Conservation (phyloP, 768 basidiomycete genomes). For the Phylloporus sp. region DNA sequence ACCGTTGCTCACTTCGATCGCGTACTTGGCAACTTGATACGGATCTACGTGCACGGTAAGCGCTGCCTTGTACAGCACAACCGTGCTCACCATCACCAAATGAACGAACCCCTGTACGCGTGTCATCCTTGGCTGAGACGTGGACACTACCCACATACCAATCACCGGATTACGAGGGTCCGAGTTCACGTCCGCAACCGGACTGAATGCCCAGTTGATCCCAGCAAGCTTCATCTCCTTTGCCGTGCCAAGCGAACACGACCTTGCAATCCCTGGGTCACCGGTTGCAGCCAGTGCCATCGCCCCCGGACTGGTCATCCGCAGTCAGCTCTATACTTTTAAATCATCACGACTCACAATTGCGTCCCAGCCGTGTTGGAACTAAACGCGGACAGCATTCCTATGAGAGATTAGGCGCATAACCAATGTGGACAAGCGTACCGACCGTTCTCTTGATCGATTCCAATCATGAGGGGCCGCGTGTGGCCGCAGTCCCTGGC, state of each 20-base stretch:
- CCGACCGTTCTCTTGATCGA: constrained; percentile 71
- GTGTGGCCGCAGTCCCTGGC: constrained; percentile 55
- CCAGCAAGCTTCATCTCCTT: constrained; percentile 55
- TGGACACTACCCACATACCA: constrained; percentile 35
- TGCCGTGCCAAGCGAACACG: constrained; percentile 47
- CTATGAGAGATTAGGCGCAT: constrained; percentile 29
- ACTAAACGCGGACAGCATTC: constrained; percentile 66
- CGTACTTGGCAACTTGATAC: constrained; percentile 44
- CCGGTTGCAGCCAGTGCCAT: constrained; percentile 63
- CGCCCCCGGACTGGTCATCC: constrained; percentile 53
- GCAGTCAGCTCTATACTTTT: too few relatives aligned
- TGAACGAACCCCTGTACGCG: constrained; percentile 53
- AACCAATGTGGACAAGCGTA: not conserved
- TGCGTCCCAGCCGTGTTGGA: constrained; percentile 54
- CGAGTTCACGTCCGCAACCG: constrained; percentile 70
- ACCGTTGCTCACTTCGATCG: constrained; percentile 43
- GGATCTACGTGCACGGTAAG: constrained; percentile 40
- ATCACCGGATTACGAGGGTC: constrained; percentile 68
- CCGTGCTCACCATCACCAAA: constrained; percentile 55
- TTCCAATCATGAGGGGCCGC: constrained; percentile 58
- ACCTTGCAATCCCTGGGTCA: constrained; percentile 40
- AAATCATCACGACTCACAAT: constrained; percentile 48
- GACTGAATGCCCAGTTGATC: constrained; percentile 69
- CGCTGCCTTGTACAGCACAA: not conserved
- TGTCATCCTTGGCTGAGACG: not conserved